Base-by-base conservation (phyloP, 2,329 filamentous ascomycete genomes). In the Phaeophleospora eucalypticola region DNA sequence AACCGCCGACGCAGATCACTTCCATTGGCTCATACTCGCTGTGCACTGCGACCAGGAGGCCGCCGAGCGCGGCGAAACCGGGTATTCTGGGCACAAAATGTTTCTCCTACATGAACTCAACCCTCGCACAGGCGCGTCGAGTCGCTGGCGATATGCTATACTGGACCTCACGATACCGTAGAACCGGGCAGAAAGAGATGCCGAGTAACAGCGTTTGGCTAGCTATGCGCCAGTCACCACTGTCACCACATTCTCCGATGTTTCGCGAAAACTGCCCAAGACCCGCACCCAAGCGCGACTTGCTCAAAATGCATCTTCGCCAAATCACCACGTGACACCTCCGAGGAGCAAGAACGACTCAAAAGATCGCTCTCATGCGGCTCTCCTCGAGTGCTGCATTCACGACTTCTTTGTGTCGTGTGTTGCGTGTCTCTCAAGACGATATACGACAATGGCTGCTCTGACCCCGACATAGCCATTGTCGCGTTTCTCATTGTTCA, bases 91-190 rank as follows among this genome's bases (percentile, higher is more conserved):
- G 27, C 7, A 36, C 44, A 33, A 42, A 21, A 38, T 45, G 50
- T 53, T 48, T 46, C 50, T 39, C 37, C 44, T 48, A 44, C 35
- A 37, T 41, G 44, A 36, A 16, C 45, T 37, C 39, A 27, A 46
- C 46, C 47, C 45, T 56, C 41, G 46, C 51, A 51, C 53, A 45
- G 41, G 51, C 53, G 51, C 45, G 39, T 56, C 51, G 48, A 56
- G 34, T 40, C 46, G 51, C 34, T 32, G 24, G 36, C 43, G 45
- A 48, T 42, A 53, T 44, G 52, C 18, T 51, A 49, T 48, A 43
- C 48, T 48, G 41, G 43, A 56, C 53, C 15, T 33, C 45, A 29
- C 43, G 29, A 49, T 37, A 41, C 39, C 41, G 29, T 44, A 34
- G 45, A 38, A 36, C 41, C 42, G 36, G 39, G 18, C 20, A 29